Conservation (phyloP, 2,329 filamentous ascomycete genomes). For the Pyricularia grisea region DNA sequence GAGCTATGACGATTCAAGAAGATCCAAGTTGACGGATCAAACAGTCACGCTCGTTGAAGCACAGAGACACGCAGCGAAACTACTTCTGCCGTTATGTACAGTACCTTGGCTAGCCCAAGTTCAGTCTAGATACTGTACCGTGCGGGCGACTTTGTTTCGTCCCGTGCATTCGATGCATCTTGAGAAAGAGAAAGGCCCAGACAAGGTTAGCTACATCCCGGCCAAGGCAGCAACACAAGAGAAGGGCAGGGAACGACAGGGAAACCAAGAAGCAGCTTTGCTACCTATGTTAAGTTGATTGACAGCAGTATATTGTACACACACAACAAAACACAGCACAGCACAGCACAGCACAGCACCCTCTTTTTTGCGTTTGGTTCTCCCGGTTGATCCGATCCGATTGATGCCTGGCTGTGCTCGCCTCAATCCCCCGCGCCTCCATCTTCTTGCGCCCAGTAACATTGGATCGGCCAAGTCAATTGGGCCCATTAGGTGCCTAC, state of each 20-base stretch:
- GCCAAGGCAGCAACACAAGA: background rate
- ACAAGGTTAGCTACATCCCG: background rate
- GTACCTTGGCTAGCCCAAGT: background rate
- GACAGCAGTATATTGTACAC: background rate
- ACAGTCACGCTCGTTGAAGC: background rate
- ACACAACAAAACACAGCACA: background rate
- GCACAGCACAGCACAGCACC: no score
- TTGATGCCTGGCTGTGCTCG: background rate
- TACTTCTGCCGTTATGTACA: background rate
- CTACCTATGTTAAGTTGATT: background rate
- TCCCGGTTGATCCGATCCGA: background rate
- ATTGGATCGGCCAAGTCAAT: background rate
- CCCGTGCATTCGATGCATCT: background rate
- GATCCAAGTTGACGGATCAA: background rate
- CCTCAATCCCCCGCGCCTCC: background rate
- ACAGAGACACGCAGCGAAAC: background rate
- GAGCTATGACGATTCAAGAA: background rate
- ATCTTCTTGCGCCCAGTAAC: background rate
- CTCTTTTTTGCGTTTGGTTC: background rate
- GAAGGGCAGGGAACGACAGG: background rate
- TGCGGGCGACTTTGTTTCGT: background rate
- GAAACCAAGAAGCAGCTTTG: background rate
- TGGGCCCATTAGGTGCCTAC: background rate
- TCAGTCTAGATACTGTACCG: background rate
- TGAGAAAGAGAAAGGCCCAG: background rate